A percentile compares a stretch with the other conserved stretches of the same genome.
These are phyloP conservation scores for Clavispora phyllophila DNA, from an alignment of 805 yeast species.

Conservation along the genomic window DNA sequence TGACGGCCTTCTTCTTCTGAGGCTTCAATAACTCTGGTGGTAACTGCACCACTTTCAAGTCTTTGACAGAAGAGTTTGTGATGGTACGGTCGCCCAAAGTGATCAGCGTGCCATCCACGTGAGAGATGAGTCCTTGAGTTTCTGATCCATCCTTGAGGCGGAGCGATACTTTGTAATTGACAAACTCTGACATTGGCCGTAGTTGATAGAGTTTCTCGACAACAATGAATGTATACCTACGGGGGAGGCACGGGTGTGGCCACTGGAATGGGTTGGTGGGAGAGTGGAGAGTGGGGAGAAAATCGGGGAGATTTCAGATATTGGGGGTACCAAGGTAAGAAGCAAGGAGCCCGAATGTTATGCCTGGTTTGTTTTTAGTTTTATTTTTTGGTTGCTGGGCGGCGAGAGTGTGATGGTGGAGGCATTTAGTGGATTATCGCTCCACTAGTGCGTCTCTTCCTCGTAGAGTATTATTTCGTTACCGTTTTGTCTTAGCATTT, in stretches of 20 bases:
- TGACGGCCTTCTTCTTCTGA: constrained; percentile 14
- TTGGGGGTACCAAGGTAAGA: too few relatives aligned
- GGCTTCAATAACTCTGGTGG: constrained; percentile 31
- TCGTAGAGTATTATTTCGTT: too few relatives aligned
- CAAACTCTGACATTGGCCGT: constrained; percentile 33
- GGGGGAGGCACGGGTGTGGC: constrained; percentile 1
- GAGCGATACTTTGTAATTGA: constrained; percentile 37
- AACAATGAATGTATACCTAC: not conserved
- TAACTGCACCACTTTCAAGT: constrained; percentile 52
- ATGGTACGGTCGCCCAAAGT: constrained; percentile 21
- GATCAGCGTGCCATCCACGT: constrained; percentile 27
- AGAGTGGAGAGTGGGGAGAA: too few relatives aligned
- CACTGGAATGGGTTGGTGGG: too few relatives aligned
- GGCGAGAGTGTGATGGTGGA: too few relatives aligned
- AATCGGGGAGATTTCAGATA: too few relatives aligned
- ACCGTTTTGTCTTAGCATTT: too few relatives aligned
- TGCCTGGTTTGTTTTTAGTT: too few relatives aligned
- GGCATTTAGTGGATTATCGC: too few relatives aligned
- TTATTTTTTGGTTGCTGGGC: too few relatives aligned
- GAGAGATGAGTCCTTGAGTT: constrained; percentile 29
- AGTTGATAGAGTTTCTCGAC: not conserved
- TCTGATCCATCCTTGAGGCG: constrained; percentile 34
- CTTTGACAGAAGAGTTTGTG: constrained; percentile 40
- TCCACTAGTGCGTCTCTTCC: too few relatives aligned
- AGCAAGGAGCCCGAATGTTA: too few relatives aligned